These are phyloP conservation scores for Agaricales sp. DNA, from an alignment of 1,284 basidiomycete species.

Conservation along the genomic window DNA sequence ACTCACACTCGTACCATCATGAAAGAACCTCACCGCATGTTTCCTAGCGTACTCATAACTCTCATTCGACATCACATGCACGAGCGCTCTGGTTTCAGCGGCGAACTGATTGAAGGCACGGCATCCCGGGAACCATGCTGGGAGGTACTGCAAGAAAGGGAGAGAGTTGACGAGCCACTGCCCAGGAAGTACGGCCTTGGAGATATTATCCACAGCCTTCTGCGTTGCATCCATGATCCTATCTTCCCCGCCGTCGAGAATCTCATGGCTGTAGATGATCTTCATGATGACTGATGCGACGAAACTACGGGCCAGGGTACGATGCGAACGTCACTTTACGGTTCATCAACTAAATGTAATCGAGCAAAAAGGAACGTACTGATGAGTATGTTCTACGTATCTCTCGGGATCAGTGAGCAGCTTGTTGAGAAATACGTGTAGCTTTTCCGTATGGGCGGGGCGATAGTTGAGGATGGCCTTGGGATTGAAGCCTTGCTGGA, in stretches of 20 bases:
- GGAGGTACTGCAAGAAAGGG: constrained; percentile 12
- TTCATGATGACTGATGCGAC: constrained; percentile 5
- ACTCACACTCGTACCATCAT: too few relatives aligned
- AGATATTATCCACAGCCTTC: constrained; percentile 9
- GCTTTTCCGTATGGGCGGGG: background rate
- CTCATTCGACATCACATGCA: background rate
- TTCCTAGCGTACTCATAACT: background rate
- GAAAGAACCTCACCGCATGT: too few relatives aligned
- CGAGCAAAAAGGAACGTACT: background rate
- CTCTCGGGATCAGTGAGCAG: constrained; percentile 7
- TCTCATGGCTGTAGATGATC: constrained; percentile 4
- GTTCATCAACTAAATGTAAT: too few relatives aligned
- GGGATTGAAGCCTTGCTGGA: constrained; percentile 5
- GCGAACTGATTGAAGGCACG: constrained; percentile 18
- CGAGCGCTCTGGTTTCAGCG: constrained; percentile 11
- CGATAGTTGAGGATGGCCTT: constrained; percentile 4
- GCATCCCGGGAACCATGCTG: constrained; percentile 21
- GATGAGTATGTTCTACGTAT: constrained; percentile 4
- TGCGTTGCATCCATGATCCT: constrained; percentile 10
- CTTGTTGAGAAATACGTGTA: background rate
- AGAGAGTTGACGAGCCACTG: constrained; percentile 12
- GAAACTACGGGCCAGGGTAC: background rate
- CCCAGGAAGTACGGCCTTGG: constrained; percentile 11
- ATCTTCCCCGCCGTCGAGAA: constrained; percentile 9
- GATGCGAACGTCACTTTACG: background rate